These are phyloP conservation scores for Dioscorea dumetorum DNA, from an alignment of 106 monocot species.

Conservation along the genomic window DNA sequence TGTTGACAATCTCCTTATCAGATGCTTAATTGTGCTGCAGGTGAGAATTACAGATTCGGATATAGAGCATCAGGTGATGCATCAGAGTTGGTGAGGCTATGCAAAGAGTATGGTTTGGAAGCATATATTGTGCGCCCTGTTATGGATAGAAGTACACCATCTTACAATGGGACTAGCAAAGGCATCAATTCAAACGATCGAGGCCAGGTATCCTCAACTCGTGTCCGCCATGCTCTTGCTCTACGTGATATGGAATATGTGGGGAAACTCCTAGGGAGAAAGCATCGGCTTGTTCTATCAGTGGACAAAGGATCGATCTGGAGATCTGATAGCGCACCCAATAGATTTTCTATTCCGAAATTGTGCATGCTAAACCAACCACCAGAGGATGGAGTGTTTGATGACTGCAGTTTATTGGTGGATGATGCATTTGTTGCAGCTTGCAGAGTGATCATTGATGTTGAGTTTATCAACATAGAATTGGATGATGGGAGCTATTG, in stretches of 20 bases:
- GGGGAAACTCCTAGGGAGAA: constrained; percentile 62
- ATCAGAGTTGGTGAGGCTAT: constrained; percentile 61
- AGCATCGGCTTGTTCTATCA: constrained; percentile 66
- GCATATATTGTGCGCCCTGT: constrained; percentile 72
- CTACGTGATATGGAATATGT: constrained; percentile 71
- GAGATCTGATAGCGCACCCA: background rate
- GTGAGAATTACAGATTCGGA: constrained; percentile 95
- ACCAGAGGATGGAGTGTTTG: constrained; percentile 58
- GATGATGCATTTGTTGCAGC: constrained; percentile 24
- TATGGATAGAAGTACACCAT: constrained; percentile 45
- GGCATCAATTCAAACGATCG: constrained; percentile 16
- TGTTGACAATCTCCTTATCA: background rate
- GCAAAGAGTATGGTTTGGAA: constrained; percentile 66
- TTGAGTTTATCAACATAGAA: constrained; percentile 35
- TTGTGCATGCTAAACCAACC: constrained; percentile 70
- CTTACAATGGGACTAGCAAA: constrained; percentile 26
- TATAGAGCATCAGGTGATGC: constrained; percentile 92
- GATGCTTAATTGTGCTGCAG: constrained; percentile 27
- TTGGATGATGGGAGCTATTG: constrained; percentile 11
- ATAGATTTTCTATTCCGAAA: constrained; percentile 25
- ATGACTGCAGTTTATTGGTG: constrained; percentile 49
- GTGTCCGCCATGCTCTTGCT: constrained; percentile 77
- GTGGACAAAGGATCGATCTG: constrained; percentile 14
- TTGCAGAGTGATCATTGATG: constrained; percentile 41
- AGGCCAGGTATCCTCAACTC: constrained; percentile 85